phyloP scores from a whole-genome alignment of 2,329 filamentous ascomycete genomes.

The Neocatenulostroma microsporum region DNA sequence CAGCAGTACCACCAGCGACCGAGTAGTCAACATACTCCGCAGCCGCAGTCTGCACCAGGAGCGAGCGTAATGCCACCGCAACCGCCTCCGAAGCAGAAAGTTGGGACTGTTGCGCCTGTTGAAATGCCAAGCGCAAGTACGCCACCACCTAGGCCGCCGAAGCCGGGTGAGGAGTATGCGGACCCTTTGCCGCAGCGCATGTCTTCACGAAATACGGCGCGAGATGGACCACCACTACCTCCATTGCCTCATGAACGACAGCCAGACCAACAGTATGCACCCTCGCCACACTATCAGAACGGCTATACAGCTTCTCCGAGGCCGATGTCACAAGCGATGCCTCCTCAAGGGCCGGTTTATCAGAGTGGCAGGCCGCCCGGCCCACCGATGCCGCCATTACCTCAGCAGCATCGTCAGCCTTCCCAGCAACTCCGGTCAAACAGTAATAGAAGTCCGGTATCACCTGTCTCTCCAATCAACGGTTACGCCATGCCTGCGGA shows the following conservation, averaged over 20 bases:
- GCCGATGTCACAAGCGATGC: constrained; percentile 7
- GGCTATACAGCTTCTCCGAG: constrained; percentile 19
- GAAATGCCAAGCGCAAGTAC: constrained; percentile 13
- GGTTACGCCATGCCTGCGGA: constrained; percentile 17
- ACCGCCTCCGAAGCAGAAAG: constrained; percentile 30
- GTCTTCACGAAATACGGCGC: constrained; percentile 10
- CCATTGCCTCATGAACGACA: constrained; percentile 24
- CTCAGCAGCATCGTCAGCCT: constrained; percentile 30
- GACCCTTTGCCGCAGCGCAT: constrained; percentile 7
- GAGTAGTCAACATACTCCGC: constrained; percentile 57
- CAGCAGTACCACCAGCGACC: constrained; percentile 42
- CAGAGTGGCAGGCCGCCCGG: constrained; percentile 13
- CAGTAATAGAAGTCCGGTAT: constrained; percentile 24
- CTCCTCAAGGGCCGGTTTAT: constrained; percentile 4
- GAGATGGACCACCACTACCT: constrained; percentile 29
- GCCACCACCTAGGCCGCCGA: constrained; percentile 49
- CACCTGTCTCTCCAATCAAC: constrained; percentile 23
- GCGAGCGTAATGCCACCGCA: constrained; percentile 26
- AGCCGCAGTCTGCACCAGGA: constrained; percentile 53
- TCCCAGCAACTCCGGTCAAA: constrained; percentile 14
- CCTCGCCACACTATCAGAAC: constrained; percentile 13
- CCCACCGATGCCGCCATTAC: constrained; percentile 30
- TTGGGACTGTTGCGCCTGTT: constrained; percentile 13
- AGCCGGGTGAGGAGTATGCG: constrained; percentile 34
- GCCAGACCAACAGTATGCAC: constrained; percentile 8